phyloP scores from a whole-genome alignment of 257 asterid species.

The Cynanchum wilfordii region DNA sequence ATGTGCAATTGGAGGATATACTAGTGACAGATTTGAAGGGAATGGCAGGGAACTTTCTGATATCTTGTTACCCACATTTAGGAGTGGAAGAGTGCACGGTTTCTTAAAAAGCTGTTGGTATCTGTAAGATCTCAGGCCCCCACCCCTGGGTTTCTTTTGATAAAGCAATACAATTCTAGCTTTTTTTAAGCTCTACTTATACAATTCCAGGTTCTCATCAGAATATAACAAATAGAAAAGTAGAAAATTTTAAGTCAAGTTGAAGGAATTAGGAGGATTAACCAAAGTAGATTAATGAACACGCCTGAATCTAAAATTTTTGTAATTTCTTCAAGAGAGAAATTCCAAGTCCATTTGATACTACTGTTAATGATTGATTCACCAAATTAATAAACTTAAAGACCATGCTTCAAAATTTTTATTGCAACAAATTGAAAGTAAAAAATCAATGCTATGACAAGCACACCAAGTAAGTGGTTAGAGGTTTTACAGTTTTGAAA shows the following conservation, averaged over 20 bases:
- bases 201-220: no score
- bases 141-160: no score
- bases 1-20: no score
- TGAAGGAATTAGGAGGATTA: not conserved
- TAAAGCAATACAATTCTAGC: no score
- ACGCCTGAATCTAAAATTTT: slow-evolving; percentile 1
- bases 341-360: not conserved
- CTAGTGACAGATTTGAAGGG: no score
- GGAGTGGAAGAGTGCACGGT: no score
- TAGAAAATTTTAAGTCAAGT: not conserved
- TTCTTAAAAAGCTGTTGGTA: no score
- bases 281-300: not conserved
- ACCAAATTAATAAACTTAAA: not conserved
- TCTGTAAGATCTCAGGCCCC: no score
- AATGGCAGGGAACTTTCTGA: no score
- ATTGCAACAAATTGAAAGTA: not conserved
- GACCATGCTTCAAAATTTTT: not conserved
- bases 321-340: not conserved
- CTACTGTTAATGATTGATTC: not conserved
- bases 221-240: not conserved
- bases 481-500: not conserved
- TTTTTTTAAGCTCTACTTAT: no score
- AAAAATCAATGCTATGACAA: not conserved
- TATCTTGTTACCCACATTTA: no score
- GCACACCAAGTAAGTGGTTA: not conserved